Percentiles rank a stretch among this genome's conserved stretches.
phyloP scores from a whole-genome alignment of 805 yeast genomes.

The Cyberlindnera americana region DNA sequence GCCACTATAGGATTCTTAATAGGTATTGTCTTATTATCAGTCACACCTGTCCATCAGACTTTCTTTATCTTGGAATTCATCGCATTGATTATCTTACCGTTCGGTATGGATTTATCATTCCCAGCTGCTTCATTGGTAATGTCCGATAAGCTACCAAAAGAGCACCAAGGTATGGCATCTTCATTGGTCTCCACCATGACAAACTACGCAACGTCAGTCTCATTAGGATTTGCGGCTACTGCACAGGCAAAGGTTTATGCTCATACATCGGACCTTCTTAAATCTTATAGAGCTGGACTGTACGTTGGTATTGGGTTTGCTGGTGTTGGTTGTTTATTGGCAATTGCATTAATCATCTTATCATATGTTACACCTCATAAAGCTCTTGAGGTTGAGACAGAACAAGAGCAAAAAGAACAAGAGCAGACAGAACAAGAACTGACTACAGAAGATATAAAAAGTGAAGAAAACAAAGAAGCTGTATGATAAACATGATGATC shows the following conservation, averaged over 20 bases:
- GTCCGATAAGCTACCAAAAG: slow-evolving; percentile 53
- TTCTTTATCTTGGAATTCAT: slow-evolving; percentile 60
- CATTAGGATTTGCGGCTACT: slow-evolving; percentile 68
- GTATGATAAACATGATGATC: too few relatives aligned
- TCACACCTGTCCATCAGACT: slow-evolving; percentile 55
- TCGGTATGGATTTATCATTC: slow-evolving; percentile 78
- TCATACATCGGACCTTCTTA: slow-evolving; percentile 27
- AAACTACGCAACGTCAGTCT: slow-evolving; percentile 68
- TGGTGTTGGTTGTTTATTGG: slow-evolving; percentile 36
- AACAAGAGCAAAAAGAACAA: background rate
- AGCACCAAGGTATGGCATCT: slow-evolving; percentile 77
- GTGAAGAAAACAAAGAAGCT: too few relatives aligned
- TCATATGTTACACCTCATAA: slow-evolving; percentile 11
- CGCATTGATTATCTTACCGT: slow-evolving; percentile 50
- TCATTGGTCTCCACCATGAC: slow-evolving; percentile 67
- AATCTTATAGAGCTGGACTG: slow-evolving; percentile 53
- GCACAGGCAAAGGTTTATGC: slow-evolving; percentile 45
- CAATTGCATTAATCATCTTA: slow-evolving; percentile 9
- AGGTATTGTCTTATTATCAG: slow-evolving; percentile 51
- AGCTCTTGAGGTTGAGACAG: background rate
- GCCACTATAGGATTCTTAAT: slow-evolving; percentile 52
- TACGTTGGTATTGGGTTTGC: slow-evolving; percentile 63
- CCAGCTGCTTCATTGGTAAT: slow-evolving; percentile 69
- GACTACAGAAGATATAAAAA: too few relatives aligned
- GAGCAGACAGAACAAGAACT: background rate